Evolutionary conservation across 116 monocot genomes (phyloP).

Genomic region (Phalaenopsis hybrid): DNA sequence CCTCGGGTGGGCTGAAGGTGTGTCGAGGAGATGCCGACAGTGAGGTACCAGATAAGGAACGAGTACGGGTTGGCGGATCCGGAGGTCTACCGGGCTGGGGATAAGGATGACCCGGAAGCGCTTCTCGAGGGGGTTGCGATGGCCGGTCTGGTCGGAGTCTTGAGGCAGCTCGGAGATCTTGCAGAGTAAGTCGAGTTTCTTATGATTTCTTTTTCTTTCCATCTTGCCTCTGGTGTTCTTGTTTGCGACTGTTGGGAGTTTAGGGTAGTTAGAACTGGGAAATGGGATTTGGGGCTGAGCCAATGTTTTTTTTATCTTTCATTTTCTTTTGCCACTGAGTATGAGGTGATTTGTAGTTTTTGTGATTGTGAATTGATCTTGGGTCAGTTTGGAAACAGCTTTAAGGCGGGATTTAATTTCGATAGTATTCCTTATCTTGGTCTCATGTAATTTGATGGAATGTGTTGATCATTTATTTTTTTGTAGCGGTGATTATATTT

Average conservation of each 20-base stretch:
- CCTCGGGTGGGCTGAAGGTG: background rate
- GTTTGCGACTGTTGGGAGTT: background rate
- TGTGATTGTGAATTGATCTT: background rate
- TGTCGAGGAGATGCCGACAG: conserved; percentile 35
- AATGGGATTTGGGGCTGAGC: background rate
- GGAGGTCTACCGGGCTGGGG: conserved; percentile 38
- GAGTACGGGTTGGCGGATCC: conserved; percentile 64
- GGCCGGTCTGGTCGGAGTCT: conserved; percentile 61
- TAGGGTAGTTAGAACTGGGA: background rate
- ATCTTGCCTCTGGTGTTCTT: background rate
- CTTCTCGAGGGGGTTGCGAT: conserved; percentile 75
- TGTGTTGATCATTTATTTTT: background rate
- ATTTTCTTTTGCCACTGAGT: background rate
- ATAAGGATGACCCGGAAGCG: conserved; percentile 53
- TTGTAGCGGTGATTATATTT: background rate
- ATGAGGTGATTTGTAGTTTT: background rate
- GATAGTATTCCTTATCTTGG: background rate
- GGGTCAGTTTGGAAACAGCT: no score
- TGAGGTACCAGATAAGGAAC: conserved; percentile 52
- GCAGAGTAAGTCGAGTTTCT: conserved; percentile 33
- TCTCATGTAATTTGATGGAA: background rate
- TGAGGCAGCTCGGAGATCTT: conserved; percentile 72
- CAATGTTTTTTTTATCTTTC: no score
- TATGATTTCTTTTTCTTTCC: background rate
- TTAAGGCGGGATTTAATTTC: background rate